These are phyloP conservation scores for Ogataea allantospora DNA, from an alignment of 805 yeast species.

Conservation along the genomic window DNA sequence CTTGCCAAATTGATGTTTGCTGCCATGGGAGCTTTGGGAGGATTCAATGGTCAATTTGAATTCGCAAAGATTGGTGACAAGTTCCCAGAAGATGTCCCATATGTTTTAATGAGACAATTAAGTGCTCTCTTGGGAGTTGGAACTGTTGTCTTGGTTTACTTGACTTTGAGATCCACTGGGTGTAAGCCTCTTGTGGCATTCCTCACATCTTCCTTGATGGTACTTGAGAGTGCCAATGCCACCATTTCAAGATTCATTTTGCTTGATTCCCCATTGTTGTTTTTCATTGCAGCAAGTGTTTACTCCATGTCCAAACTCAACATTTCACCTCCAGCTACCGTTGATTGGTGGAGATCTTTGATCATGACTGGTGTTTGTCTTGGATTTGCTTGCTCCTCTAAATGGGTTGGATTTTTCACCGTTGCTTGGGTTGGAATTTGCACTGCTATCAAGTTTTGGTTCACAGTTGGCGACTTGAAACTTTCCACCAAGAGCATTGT, in stretches of 20 bases:
- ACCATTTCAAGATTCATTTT: slow-evolving; percentile 75
- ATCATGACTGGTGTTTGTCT: slow-evolving; percentile 64
- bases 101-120: slow-evolving; percentile 64
- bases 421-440: slow-evolving; percentile 71
- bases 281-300: slow-evolving; percentile 71
- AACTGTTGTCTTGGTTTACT: slow-evolving; percentile 62
- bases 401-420: slow-evolving; percentile 86
- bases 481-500: slow-evolving; percentile 43
- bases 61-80: slow-evolving; percentile 65
- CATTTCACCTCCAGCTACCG: slow-evolving; percentile 58
- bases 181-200: slow-evolving; percentile 63
- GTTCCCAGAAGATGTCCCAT: slow-evolving; percentile 61
- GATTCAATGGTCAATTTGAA: slow-evolving; percentile 68
- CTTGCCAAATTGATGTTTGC: slow-evolving; percentile 79
- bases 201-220: slow-evolving; percentile 51
- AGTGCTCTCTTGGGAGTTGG: slow-evolving; percentile 68
- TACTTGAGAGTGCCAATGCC: slow-evolving; percentile 65
- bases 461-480: slow-evolving; percentile 66
- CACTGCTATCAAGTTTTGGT: slow-evolving; percentile 66
- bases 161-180: slow-evolving; percentile 71
- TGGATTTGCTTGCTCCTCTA: slow-evolving; percentile 71
- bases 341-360: slow-evolving; percentile 57
- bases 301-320: slow-evolving; percentile 68
- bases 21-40: slow-evolving; percentile 63
- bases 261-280: slow-evolving; percentile 71